Conservation (phyloP, 495 filamentous ascomycete genomes). For the Penicillium daleae region DNA sequence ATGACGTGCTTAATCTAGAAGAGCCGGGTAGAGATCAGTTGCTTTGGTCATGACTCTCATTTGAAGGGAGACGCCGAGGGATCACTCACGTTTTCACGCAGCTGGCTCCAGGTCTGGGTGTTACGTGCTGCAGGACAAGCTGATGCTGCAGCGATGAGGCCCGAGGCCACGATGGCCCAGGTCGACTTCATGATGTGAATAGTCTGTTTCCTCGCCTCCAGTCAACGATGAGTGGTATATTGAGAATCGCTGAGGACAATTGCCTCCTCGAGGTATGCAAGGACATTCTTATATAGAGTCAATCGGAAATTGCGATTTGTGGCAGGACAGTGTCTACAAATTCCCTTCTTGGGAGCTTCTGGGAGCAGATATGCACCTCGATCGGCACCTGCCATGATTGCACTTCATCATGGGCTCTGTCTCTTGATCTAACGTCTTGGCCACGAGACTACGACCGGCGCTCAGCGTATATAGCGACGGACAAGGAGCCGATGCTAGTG, state of each 20-base stretch:
- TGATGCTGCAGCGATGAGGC: slow-evolving; percentile 21
- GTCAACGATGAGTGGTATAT: not conserved
- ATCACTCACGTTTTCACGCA: slow-evolving; percentile 36
- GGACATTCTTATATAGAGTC: slow-evolving; percentile 1
- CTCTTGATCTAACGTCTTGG: not conserved
- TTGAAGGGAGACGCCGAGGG: not conserved
- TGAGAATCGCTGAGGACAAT: not conserved
- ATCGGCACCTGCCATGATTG: slow-evolving; percentile 7
- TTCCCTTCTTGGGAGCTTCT: not conserved
- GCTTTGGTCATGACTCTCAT: not conserved
- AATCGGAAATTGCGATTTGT: not conserved
- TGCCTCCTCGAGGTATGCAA: not conserved
- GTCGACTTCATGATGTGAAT: slow-evolving; percentile 27
- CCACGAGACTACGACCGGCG: slow-evolving; percentile 13
- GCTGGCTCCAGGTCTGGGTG: slow-evolving; percentile 28
- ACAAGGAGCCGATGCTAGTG: slow-evolving; percentile 15
- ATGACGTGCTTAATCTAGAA: slow-evolving; percentile 48
- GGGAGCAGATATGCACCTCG: not conserved
- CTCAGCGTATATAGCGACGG: slow-evolving; percentile 18
- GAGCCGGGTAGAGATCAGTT: not conserved
- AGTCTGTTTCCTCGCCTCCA: not conserved
- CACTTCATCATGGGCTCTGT: not conserved
- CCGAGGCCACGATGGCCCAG: slow-evolving; percentile 14
- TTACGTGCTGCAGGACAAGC: slow-evolving; percentile 23
- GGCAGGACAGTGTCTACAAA: not conserved